Evolutionary conservation across 139 green algal genomes (phyloP).

Genomic region (Deuterostichococcus epilithicus): DNA sequence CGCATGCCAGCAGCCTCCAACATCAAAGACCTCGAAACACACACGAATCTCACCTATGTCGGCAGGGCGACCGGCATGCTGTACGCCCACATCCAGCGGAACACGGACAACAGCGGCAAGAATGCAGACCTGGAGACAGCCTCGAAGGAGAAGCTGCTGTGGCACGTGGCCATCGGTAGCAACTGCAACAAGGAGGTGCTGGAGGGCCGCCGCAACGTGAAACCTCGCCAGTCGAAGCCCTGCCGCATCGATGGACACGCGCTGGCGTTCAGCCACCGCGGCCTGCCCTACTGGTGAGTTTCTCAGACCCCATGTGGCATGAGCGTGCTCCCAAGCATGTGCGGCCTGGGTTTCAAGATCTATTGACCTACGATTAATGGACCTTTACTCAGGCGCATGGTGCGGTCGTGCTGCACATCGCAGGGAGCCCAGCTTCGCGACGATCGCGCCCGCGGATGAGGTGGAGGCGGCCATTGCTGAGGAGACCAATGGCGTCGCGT

Average conservation of each 20-base stretch:
- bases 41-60: too few relatives aligned
- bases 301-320: too few relatives aligned
- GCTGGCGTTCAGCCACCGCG: not conserved
- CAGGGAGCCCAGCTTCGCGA: not conserved
- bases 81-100: not conserved
- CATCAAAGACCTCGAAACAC: too few relatives aligned
- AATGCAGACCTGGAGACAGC: not conserved
- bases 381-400: too few relatives aligned
- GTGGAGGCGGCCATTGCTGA: not conserved
- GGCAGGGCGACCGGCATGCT: not conserved
- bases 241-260: not conserved
- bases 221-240: not conserved
- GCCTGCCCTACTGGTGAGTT: not conserved
- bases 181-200: not conserved
- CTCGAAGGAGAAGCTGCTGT: not conserved
- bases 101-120: not conserved
- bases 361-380: too few relatives aligned
- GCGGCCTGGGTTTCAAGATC: too few relatives aligned
- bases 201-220: not conserved
- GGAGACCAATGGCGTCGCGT: not conserved
- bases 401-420: too few relatives aligned
- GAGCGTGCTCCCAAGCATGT: too few relatives aligned
- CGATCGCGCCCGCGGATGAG: not conserved
- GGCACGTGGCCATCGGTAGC: not conserved
- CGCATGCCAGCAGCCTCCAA: too few relatives aligned